Evolutionary conservation across 2,329 filamentous ascomycete genomes (phyloP), one percentile per base, ranked within the genome.

Genomic region (Fusarium coicis): DNA sequence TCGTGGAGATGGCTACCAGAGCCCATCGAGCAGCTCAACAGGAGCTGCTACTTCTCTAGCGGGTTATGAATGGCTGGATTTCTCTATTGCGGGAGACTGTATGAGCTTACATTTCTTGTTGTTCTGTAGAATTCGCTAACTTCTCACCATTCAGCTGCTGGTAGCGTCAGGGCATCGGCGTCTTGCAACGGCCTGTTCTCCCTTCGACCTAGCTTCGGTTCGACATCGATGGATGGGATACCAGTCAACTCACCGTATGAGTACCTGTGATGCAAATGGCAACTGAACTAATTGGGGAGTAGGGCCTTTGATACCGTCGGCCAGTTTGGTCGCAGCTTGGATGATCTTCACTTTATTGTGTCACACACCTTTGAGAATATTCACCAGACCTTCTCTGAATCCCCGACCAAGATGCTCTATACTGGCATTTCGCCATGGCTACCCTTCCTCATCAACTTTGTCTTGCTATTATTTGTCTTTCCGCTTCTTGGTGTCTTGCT

Each of bases 231-330:
- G 50, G 39, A 18, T 2, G 23, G 50, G 11, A 53, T 39, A 28
- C 50, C 50, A 4, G 23, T 1, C 19, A 39, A 53, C n/a, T 53
- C 50, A 7, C 23, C 34, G 50, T 53, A n/a, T 53, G 32, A 36
- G 34, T 36, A 18, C 34, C 34, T 36, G 8, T 23, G 10, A 3
- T 50, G 7, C 30, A 16, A 11, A 34, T 2, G 10, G 10, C 1
- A 4, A 12, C 47, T 9, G 32, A 12, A 3, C 14, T 37, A n/a
- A 53, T n/a, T 0, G 7, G 28, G 0, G n/a, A 5, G 18, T 4
- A 53, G 50, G 2, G 23, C 23, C 0, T 28, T 53, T 12, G 34
- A 53, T n/a, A 53, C 34, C 18, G 23, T 28, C 9, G 50, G 49
- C 5, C 49, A 36, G 9, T 52, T 52, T 52, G n/a, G n/a, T 2